Evolutionary conservation across 2,329 filamentous ascomycete genomes (phyloP).

Genomic region (Metarhizium guizhouense): DNA sequence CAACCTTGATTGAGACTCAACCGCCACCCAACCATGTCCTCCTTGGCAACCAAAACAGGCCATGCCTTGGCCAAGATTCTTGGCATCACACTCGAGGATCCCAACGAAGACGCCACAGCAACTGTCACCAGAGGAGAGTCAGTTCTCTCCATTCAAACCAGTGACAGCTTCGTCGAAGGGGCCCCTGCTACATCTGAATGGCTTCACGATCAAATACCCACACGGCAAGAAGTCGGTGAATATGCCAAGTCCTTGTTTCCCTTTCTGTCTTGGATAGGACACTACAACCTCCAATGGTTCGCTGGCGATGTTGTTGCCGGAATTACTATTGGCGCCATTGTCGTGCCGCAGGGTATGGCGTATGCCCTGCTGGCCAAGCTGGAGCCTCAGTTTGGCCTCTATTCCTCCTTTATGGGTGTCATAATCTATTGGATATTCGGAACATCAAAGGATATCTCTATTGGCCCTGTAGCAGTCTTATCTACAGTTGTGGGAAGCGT

Average conservation of each 20-base stretch:
- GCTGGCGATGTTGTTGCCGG: slow-evolving; percentile 80
- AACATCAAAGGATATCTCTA: slow-evolving; percentile 97
- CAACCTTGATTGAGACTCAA: neutral
- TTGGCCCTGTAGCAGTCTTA: slow-evolving; percentile 92
- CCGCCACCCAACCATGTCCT: slow-evolving; percentile 21
- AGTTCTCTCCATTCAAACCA: slow-evolving; percentile 61
- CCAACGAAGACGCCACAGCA: slow-evolving; percentile 37
- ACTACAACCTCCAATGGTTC: slow-evolving; percentile 87
- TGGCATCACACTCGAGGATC: slow-evolving; percentile 68
- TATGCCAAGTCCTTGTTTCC: slow-evolving; percentile 75
- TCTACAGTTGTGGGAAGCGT: slow-evolving; percentile 84
- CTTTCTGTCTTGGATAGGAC: slow-evolving; percentile 77
- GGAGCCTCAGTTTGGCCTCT: slow-evolving; percentile 71
- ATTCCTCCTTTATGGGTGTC: slow-evolving; percentile 90
- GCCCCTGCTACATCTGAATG: slow-evolving; percentile 70
- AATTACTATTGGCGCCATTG: slow-evolving; percentile 50
- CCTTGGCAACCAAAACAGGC: slow-evolving; percentile 50
- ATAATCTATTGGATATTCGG: slow-evolving; percentile 96
- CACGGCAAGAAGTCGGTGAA: slow-evolving; percentile 36
- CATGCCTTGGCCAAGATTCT: slow-evolving; percentile 68
- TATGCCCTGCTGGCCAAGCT: slow-evolving; percentile 80
- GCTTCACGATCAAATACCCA: slow-evolving; percentile 56
- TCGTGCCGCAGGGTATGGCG: slow-evolving; percentile 96
- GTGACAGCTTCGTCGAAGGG: slow-evolving; percentile 73
- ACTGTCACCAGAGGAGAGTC: slow-evolving; percentile 71